Base-by-base conservation (phyloP, 2,329 filamentous ascomycete species). In the Tolypocladium pustulatum region DNA sequence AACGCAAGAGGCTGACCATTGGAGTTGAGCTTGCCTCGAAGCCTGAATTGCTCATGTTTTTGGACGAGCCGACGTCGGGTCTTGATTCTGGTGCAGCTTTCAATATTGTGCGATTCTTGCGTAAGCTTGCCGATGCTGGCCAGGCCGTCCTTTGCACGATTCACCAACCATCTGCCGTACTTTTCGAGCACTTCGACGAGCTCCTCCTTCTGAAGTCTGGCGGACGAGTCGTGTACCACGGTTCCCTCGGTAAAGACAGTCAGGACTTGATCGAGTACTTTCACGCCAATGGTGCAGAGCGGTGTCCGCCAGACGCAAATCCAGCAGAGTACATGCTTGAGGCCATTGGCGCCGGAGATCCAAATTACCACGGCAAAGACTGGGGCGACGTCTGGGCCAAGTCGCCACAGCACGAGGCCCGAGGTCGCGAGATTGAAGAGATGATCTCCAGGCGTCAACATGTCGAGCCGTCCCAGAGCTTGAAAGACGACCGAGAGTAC, bases 11-110 rank as follows among this genome's bases (percentile, higher is more conserved):
- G 3, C 67, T 84, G 3, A 83, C 81, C 0, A 83, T 83, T 46
- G 81, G 77, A 12, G 79, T 82, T 4, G 81, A 84, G 61, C 69
- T 84, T 4, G 81, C 80, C 0, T 76, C 77, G 0, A 84, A 83
- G 66, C 82, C 81, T 0, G 80, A 82, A 38, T 73, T 87, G 5
- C 73, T 87, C 6, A 78, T 87, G 65, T 87, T 87, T 66, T 71
- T 87, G n/a, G 84, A 88, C 58, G 85, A 87, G 64, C 79, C 79
- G 0, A 81, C 79, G 0, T 84, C 81, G 3, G 82, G 82, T 10
- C 77, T 85, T 13, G 82, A 85, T 62, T 79, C 78, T 0, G 78
- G 80, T 46, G 78, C 81, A 9, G 81, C 82, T 0, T 86, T 81
- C 63, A 83, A 85, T 62, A 86, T 86, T 61, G 76, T 85, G 2